Percentiles rank a stretch among this genome's conserved stretches.
phyloP scores from a whole-genome alignment of 495 filamentous ascomycete species.

The Daldinia loculata region DNA sequence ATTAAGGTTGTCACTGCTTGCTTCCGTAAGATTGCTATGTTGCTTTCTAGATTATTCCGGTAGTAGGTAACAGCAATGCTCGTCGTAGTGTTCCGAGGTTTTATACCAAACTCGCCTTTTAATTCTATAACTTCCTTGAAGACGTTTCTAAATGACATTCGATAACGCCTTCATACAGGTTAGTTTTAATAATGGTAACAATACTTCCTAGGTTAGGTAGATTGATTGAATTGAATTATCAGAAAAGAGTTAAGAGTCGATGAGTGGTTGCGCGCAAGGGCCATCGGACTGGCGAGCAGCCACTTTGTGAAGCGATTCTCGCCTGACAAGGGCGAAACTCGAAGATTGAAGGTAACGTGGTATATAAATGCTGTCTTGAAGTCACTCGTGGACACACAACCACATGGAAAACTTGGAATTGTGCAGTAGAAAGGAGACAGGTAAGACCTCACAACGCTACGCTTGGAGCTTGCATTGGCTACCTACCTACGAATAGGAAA shows the following conservation, averaged over 20 bases:
- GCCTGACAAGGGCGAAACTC: conserved; percentile 4
- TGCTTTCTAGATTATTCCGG: not conserved
- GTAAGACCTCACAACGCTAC: too few species aligned
- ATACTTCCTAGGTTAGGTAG: not conserved
- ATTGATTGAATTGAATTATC: not conserved
- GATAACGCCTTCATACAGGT: not conserved
- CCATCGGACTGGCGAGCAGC: not conserved
- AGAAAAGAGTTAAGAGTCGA: not conserved
- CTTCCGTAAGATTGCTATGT: not conserved
- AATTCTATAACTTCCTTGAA: not conserved
- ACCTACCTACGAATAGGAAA: too few species aligned
- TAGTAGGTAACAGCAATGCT: not conserved
- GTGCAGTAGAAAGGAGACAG: not conserved
- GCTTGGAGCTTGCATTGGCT: too few species aligned
- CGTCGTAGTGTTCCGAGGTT: not conserved
- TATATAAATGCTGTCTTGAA: not conserved
- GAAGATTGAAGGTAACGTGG: conserved; percentile 7
- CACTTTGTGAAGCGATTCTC: conserved; percentile 3
- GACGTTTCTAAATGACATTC: not conserved
- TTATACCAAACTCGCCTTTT: too few species aligned
- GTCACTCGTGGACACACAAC: not conserved
- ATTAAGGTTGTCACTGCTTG: not conserved
- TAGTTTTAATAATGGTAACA: not conserved
- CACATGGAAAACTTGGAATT: not conserved
- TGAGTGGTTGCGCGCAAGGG: not conserved